These are phyloP conservation scores for Phytophthora lateralis DNA, from an alignment of 352 stramenopile genomes.

Conservation along the genomic window DNA sequence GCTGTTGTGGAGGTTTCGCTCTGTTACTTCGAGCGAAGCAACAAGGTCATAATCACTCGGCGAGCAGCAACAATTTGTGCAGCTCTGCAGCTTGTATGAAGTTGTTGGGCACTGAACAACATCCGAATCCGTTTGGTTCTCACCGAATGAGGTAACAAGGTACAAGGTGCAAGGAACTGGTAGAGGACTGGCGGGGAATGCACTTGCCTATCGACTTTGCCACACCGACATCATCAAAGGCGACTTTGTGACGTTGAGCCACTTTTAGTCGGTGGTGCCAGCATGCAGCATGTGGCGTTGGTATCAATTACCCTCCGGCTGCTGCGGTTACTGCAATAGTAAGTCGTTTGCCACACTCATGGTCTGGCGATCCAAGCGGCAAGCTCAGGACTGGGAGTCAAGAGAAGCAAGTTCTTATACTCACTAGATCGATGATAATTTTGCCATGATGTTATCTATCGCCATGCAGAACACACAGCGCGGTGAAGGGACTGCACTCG, in stretches of 20 bases:
- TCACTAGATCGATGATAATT: slow-evolving; percentile 15
- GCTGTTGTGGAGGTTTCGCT: slow-evolving; percentile 12
- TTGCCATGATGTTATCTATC: slow-evolving; percentile 13
- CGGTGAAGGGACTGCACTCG: background rate
- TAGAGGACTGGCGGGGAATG: background rate
- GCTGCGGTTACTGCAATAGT: background rate
- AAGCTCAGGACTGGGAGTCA: background rate
- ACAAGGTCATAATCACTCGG: slow-evolving; percentile 11
- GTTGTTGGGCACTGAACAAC: slow-evolving; percentile 9
- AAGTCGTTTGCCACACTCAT: no score
- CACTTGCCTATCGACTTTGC: background rate
- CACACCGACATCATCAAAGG: no score
- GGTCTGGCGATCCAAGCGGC: background rate
- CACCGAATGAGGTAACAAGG: background rate
- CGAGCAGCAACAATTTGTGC: no score
- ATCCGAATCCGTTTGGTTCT: background rate
- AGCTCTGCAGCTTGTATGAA: slow-evolving; percentile 5
- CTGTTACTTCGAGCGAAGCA: slow-evolving; percentile 22
- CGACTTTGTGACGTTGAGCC: no score
- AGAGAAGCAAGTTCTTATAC: slow-evolving; percentile 12
- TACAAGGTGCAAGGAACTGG: no score
- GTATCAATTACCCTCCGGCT: background rate
- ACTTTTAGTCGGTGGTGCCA: background rate
- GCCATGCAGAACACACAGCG: background rate
- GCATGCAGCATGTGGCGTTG: background rate